Evolutionary conservation across 305 asterid species (phyloP).

Genomic region (Euphrasia arctica): DNA sequence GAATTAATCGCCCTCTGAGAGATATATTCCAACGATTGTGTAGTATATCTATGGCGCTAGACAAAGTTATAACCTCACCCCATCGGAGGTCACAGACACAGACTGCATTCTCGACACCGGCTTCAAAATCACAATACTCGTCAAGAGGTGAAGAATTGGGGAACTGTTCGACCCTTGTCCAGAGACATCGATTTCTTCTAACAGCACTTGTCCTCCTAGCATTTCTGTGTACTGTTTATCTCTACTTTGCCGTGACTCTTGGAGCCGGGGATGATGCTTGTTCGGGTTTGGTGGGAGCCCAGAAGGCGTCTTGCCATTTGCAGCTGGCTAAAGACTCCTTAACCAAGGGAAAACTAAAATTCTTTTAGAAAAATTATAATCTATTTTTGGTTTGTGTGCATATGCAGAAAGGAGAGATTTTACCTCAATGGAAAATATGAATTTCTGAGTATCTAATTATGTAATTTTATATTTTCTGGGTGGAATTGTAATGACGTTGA

Average conservation of each 20-base stretch:
- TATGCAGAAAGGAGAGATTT: neutral
- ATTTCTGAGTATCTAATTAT: neutral
- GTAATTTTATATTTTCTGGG: conserved; percentile 11
- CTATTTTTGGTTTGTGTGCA: neutral
- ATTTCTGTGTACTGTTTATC: conserved; percentile 87
- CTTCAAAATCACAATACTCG: conserved; percentile 43
- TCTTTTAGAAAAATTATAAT: conserved; percentile 28
- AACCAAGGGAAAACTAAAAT: conserved; percentile 48
- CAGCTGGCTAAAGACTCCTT: conserved; percentile 30
- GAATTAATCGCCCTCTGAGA: conserved; percentile 16
- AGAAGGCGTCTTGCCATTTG: conserved; percentile 38
- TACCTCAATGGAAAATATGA: too few relatives aligned
- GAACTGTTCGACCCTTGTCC: conserved; percentile 56
- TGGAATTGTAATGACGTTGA: neutral
- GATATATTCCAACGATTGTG: conserved; percentile 23
- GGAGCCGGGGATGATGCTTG: conserved; percentile 45
- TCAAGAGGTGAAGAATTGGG: conserved; percentile 63
- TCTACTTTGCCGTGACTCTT: conserved; percentile 94
- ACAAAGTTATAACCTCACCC: conserved; percentile 73
- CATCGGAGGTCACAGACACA: conserved; percentile 81
- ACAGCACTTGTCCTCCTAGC: conserved; percentile 77
- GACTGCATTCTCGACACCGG: conserved; percentile 56
- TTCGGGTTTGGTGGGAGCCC: conserved; percentile 37
- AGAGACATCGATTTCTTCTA: conserved; percentile 85
- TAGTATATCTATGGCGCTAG: conserved; percentile 55